Evolutionary conservation across 371 early-diverging fungal species (phyloP), one percentile per base, ranked within the genome.

Genomic region (Saksenaea vasiformis): DNA sequence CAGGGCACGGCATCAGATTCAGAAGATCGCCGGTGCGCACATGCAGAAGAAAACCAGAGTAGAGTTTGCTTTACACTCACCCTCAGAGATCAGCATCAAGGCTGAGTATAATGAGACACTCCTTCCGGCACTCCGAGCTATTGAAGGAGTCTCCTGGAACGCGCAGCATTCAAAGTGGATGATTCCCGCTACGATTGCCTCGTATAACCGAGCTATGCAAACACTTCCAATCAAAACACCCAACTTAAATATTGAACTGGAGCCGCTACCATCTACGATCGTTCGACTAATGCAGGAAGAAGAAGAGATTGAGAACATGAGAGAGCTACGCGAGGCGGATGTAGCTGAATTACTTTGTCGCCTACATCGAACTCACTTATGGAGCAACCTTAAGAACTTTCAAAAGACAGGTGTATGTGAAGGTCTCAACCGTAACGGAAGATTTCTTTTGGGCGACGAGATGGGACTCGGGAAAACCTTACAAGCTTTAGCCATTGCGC

Each of bases 391-490:
- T 31, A 68, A 76, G 19, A 54, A 61, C 0, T 85, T 79, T 64
- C 90, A 91, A 64, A 68, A 65, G 28, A 77, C 84, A 54, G 86
- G 80, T 5, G 86, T 92, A 0, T 53, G 39, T 11, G 58, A 72
- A 65, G 86, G 80, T 4, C 28, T 87, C 2, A 62, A 64, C 15
- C 64, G 71, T 28, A 57, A 69, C 3, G 90, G 88, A 1, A 65
- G 88, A 28, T 61, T 90, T 15, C 65, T 99, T 55, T 73, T 99
- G 65, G 98, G 97, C 0, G 99, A 99, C 74, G 98, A 99, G 76
- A 98, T 97, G 96, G 96, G 97, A 13, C 73, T 97, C 8, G 97
- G 96, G n/a, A 93, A 94, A 74, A 93, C 94, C 1, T 90, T 98
- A 53, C 97, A 99, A 73, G 95, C 98, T 66, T 36, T 92, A 7